A percentile compares a stretch with the other conserved stretches of the same genome.
Evolutionary conservation across 306 rosid species (phyloP).

Genomic region (Medicago ruthenica): DNA sequence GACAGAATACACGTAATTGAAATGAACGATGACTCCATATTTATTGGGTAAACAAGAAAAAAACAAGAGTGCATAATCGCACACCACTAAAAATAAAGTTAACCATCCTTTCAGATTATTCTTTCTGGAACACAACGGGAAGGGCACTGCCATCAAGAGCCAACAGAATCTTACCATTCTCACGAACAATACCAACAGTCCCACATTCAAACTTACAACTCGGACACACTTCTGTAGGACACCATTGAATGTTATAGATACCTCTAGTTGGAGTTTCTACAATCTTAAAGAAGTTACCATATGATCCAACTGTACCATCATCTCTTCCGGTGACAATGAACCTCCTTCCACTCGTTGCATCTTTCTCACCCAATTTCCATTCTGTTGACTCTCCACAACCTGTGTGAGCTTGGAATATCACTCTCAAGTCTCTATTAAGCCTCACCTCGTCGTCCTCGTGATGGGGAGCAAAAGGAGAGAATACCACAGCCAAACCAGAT

Average conservation of each 20-base stretch:
- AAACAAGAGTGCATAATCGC: not conserved
- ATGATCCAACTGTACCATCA: not conserved
- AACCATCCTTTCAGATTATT: not conserved
- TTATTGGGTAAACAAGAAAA: not conserved
- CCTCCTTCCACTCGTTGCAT: slow-evolving; percentile 36
- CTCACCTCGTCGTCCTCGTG: slow-evolving; percentile 26
- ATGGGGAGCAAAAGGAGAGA: slow-evolving; percentile 43
- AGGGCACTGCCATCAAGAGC: slow-evolving; percentile 54
- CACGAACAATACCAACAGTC: slow-evolving; percentile 45
- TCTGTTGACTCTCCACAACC: slow-evolving; percentile 37
- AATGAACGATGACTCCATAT: not conserved
- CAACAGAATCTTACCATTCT: slow-evolving; percentile 54
- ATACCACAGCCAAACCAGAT: slow-evolving; percentile 20
- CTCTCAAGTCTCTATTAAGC: slow-evolving; percentile 41
- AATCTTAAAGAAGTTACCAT: slow-evolving; percentile 48
- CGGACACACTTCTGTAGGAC: slow-evolving; percentile 62
- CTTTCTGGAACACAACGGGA: slow-evolving; percentile 33
- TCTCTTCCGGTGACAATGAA: slow-evolving; percentile 42
- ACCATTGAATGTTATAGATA: slow-evolving; percentile 56
- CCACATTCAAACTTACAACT: slow-evolving; percentile 56
- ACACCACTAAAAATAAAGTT: not conserved
- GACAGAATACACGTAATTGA: not conserved
- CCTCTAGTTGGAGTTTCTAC: not conserved
- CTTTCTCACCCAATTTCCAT: slow-evolving; percentile 50
- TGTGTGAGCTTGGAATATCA: slow-evolving; percentile 38